Base-by-base conservation (phyloP, 2,329 filamentous ascomycete species). In the Raffaelea albimanens region DNA sequence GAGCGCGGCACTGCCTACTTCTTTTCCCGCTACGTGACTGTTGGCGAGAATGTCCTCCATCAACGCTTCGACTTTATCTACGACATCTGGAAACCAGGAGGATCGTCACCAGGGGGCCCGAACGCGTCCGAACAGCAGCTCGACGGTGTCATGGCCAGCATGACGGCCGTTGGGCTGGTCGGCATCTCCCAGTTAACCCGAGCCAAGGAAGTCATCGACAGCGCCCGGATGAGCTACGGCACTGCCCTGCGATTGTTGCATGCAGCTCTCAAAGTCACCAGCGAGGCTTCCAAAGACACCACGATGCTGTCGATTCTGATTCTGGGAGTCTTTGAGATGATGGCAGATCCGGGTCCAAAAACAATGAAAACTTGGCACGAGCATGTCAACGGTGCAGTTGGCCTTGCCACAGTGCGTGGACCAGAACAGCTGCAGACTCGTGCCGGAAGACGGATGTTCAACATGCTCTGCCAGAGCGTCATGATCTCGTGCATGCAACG, bases 261-360 rank as follows among this genome's bases (percentile, higher is more conserved):
- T 45, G 58, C 61, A 18, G 72, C 74, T 2, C 63, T 79, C n/a
- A 59, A 63, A 41, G 60, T 71, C 45, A 67, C 72, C 25, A 7
- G 25, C 25, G 65, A 71, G 47, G 66, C 63, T 10, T 57, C 66
- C 55, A 72, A 69, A 54, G 71, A 71, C 52, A 71, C 65, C 39
- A 78, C 75, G 0, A 70, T 79, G 67, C 68, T 72, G 29, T 68
- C 65, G 1, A 69, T 78, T 16, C 64, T 78, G 42, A 70, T 79
- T 41, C 64, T 79, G 5, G 69, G 72, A 40, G 70, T 75, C 4
- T 79, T 73, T 52, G 75, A 78, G 57, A 73, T 72, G 54, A 64
- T 78, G 50, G 69, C 71, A 11, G 72, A 73, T 16, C 65, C 62
- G 19, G 67, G 64, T 7, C 60, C 65, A 8, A 64, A 67, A 45